A percentile compares a stretch with the other conserved stretches of the same genome.
These are phyloP conservation scores for Ceratocystis variospora DNA, from an alignment of 2,329 filamentous ascomycete species.

Conservation along the genomic window DNA sequence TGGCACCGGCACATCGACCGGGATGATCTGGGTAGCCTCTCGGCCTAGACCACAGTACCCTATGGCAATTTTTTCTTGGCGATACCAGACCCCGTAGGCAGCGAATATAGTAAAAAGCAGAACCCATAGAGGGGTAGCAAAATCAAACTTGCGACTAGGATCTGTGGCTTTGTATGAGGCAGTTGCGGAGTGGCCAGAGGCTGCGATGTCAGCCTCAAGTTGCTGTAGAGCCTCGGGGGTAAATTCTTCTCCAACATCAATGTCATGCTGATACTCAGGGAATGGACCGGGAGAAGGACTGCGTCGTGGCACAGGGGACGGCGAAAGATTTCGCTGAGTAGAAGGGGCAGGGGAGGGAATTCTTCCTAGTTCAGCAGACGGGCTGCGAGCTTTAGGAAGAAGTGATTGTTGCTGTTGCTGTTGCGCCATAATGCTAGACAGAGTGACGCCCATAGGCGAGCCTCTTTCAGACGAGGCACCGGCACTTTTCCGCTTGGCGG, in stretches of 20 bases:
- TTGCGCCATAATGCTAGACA: conserved; percentile 19
- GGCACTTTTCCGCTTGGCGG: conserved; percentile 27
- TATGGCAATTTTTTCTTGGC: conserved; percentile 90
- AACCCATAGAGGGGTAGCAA: conserved; percentile 55
- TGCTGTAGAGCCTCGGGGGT: conserved; percentile 81
- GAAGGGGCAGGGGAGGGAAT: conserved; percentile 12
- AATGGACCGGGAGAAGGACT: conserved; percentile 18
- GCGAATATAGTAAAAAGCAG: conserved; percentile 56
- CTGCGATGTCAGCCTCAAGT: conserved; percentile 54
- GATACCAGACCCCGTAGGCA: conserved; percentile 68
- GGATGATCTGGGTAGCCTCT: conserved; percentile 39
- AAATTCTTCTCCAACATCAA: conserved; percentile 79
- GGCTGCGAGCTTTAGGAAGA: conserved; percentile 5
- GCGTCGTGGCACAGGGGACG: conserved; percentile 16
- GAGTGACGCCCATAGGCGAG: conserved; percentile 14
- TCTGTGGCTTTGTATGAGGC: conserved; percentile 32
- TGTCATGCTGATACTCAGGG: conserved; percentile 20
- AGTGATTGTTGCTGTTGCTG: conserved; percentile 9
- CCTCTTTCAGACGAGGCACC: conserved; percentile 28
- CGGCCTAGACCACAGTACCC: conserved; percentile 85
- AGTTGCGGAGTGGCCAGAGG: conserved; percentile 36
- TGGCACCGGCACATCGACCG: conserved; percentile 44
- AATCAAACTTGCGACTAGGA: conserved; percentile 31
- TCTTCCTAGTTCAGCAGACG: neutral
- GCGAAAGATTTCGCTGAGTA: conserved; percentile 16